Base-by-base conservation (phyloP, 148 eudicot species). In the Fallopia convolvulus region DNA sequence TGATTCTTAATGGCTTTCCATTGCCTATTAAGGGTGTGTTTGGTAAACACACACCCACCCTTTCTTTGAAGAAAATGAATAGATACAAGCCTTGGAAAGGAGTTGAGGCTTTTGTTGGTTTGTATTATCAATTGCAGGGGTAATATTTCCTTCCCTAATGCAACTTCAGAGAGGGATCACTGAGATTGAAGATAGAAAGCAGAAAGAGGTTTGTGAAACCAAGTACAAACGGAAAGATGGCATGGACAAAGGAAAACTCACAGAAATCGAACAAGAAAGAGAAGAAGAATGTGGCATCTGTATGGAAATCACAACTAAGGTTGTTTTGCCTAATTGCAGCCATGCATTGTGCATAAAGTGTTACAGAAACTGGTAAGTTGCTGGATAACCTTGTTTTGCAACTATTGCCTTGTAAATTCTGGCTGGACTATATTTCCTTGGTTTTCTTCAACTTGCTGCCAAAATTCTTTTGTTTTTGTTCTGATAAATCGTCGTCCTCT, bases 251-350 rank as follows among this genome's bases (percentile, higher is more conserved):
- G 81, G 86, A 41, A 84, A 89, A 81, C 75, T 81, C 36, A 78
- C 84, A 3, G 95, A 89, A 75, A 78, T 88, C 6, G 98, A 94
- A 53, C 83, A 82, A 15, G 97, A 94, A 81, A 83, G 89, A 70
- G 97, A 94, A 53, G 98, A 89, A 78, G 98, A 94, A 79, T 94
- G 98, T 82, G 93, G 90, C 30, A 92, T 92, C 70, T 94, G 98
- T 84, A 85, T 92, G 95, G 98, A 94, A 85, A 77, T 83, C 74
- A 82, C 75, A 78, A 83, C 81, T 76, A 94, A 89, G 85, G 87
- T 89, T 80, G 89, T 94, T 53, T 82, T 94, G 78, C 98, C 98
- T 48, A 79, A 82, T 75, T 94, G 98, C 90, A 85, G 76, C 70
- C 98, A 94, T 76, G 82, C 92, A 18, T 48, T 92, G 83, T 94